Conservation (phyloP, 192 early-diverging fungal genomes). For the Chytriomyces sp. region DNA sequence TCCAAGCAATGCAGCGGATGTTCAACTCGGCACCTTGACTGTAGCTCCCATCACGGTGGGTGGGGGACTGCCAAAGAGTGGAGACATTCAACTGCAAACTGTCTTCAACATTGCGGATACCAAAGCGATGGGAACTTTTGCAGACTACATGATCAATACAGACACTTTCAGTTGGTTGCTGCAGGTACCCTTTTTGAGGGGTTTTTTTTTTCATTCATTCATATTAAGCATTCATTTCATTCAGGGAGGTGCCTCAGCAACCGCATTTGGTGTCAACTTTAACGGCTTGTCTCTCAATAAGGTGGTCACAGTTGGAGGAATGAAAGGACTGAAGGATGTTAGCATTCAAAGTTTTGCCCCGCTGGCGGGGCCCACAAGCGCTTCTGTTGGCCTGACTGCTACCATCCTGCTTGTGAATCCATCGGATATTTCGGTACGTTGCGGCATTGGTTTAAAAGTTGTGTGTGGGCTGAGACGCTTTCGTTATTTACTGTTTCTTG, state of each 20-base stretch:
- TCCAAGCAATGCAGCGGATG: conserved; percentile 8
- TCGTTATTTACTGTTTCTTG: not conserved
- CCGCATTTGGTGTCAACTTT: conserved; percentile 38
- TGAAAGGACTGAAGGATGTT: conserved; percentile 1
- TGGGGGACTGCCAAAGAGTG: conserved; percentile 18
- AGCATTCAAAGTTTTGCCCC: conserved; percentile 27
- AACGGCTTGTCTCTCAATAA: conserved; percentile 42
- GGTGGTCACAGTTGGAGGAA: conserved; percentile 10
- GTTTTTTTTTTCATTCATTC: too few species aligned
- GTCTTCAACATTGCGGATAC: conserved; percentile 19
- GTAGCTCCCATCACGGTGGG: conserved; percentile 33
- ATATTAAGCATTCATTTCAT: too few species aligned
- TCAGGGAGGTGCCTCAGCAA: conserved; percentile 13
- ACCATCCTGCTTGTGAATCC: conserved; percentile 6
- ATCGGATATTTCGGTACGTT: conserved; percentile 13
- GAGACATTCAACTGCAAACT: conserved; percentile 29
- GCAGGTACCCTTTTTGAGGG: not conserved
- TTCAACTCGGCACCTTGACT: conserved; percentile 28
- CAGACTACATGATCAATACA: conserved; percentile 29
- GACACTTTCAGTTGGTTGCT: conserved; percentile 38
- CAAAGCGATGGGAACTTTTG: conserved; percentile 30
- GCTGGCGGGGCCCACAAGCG: not conserved
- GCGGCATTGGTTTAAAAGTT: not conserved
- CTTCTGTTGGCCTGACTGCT: not conserved
- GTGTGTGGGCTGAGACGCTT: too few species aligned